Evolutionary conservation across 1,284 basidiomycete genomes (phyloP).

Genomic region (Cronartium quercuum): DNA sequence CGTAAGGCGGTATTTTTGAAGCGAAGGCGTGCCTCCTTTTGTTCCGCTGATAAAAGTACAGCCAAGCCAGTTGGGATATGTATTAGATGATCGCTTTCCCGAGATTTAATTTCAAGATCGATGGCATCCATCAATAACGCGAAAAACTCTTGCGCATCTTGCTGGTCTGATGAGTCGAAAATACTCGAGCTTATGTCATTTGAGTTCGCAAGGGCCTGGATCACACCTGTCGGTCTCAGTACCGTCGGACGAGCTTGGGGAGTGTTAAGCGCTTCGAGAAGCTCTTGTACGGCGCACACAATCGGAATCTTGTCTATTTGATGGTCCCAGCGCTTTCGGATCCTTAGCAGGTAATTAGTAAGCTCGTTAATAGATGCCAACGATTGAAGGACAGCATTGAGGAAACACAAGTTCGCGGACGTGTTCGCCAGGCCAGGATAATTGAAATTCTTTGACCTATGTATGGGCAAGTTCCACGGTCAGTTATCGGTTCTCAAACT

Average conservation of each 20-base stretch:
- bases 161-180: conserved; percentile 77
- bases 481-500: neutral
- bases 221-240: conserved; percentile 8
- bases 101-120: conserved; percentile 65
- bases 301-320: conserved; percentile 58
- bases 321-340: conserved; percentile 48
- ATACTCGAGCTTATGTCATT: conserved; percentile 56
- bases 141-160: conserved; percentile 91
- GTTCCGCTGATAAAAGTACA: neutral
- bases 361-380: conserved; percentile 73
- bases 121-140: conserved; percentile 78
- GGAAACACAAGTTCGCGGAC: conserved; percentile 89
- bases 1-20: conserved; percentile 1
- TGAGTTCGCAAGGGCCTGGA: conserved; percentile 33
- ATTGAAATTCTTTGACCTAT: conserved; percentile 47
- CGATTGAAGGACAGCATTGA: conserved; percentile 88
- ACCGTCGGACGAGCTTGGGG: conserved; percentile 47
- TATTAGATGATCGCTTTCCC: conserved; percentile 55
- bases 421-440: conserved; percentile 86
- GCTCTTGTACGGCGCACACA: conserved; percentile 54
- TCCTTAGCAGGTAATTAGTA: conserved; percentile 59
- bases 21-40: neutral
- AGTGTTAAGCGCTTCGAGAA: conserved; percentile 8
- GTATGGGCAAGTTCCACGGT: neutral
- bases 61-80: conserved; percentile 37